phyloP scores from a whole-genome alignment of 2,329 filamentous ascomycete species.

The Diaporthe batatas region DNA sequence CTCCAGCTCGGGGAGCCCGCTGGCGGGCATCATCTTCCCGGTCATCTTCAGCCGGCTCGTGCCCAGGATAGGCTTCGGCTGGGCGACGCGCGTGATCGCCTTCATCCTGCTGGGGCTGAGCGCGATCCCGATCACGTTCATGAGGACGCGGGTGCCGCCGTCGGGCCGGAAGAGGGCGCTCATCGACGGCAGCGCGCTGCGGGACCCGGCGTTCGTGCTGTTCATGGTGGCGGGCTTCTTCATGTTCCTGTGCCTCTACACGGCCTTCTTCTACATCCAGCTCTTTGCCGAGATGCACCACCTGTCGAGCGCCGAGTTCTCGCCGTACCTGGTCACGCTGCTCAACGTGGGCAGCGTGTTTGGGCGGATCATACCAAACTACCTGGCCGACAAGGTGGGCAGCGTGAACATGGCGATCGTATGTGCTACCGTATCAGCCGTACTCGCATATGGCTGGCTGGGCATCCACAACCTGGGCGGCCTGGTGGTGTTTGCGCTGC shows the following conservation, averaged over 20 bases:
- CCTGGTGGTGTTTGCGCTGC: slow-evolving; percentile 55
- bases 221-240: slow-evolving; percentile 55
- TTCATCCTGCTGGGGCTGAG: slow-evolving; percentile 61
- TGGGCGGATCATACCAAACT: slow-evolving; percentile 60
- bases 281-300: slow-evolving; percentile 57
- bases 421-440: slow-evolving; percentile 51
- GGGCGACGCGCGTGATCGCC: slow-evolving; percentile 62
- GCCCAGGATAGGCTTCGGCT: slow-evolving; percentile 52
- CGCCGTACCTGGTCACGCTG: slow-evolving; percentile 57
- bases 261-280: slow-evolving; percentile 63
- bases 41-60: slow-evolving; percentile 56
- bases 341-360: slow-evolving; percentile 61
- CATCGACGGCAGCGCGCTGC: slow-evolving; percentile 54
- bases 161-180: slow-evolving; percentile 48
- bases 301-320: slow-evolving; percentile 51
- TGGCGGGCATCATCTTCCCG: slow-evolving; percentile 61
- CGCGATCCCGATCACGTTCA: slow-evolving; percentile 54
- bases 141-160: slow-evolving; percentile 54
- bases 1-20: slow-evolving; percentile 50
- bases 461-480: slow-evolving; percentile 53
- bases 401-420: slow-evolving; percentile 55
- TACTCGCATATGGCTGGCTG: slow-evolving; percentile 57
- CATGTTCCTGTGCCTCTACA: slow-evolving; percentile 61
- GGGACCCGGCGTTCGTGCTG: slow-evolving; percentile 55
- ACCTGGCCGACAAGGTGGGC: slow-evolving; percentile 58